Conservation (phyloP, 345 rosid species). For the Triadica sebifera region DNA sequence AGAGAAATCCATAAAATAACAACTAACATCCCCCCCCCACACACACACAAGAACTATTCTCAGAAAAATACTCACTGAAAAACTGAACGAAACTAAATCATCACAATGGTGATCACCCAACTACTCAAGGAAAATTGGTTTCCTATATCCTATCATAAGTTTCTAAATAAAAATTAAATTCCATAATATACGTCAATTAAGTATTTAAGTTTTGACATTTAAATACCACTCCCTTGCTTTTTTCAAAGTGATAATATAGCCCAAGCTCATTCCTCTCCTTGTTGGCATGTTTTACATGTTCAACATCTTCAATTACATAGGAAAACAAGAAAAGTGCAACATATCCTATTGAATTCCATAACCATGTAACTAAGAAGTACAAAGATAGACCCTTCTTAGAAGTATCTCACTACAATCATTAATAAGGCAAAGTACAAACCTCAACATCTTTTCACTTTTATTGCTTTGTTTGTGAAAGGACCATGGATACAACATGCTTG, state of each 20-base stretch:
- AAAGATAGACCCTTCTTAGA: conserved; percentile 9
- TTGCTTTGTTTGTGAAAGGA: conserved; percentile 93
- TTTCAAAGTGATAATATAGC: background rate
- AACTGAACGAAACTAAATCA: background rate
- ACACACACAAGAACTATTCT: background rate
- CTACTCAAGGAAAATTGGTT: background rate
- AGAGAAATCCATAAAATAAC: background rate
- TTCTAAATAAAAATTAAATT: background rate
- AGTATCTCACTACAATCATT: background rate
- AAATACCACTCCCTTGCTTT: background rate
- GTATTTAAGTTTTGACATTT: background rate
- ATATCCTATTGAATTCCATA: background rate
- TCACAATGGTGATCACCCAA: background rate
- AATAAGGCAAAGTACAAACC: conserved; percentile 35
- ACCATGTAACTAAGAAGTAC: no score
- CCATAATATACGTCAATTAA: background rate
- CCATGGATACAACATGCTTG: conserved; percentile 86
- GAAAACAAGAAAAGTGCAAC: conserved; percentile 14
- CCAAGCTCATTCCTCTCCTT: background rate
- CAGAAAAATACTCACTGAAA: no score
- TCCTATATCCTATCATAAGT: background rate
- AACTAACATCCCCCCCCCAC: background rate
- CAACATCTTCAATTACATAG: no score
- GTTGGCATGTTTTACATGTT: no score
- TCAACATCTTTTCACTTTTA: conserved; percentile 91